Conservation (phyloP, 352 stramenopile genomes). For the Globisporangium solare region DNA sequence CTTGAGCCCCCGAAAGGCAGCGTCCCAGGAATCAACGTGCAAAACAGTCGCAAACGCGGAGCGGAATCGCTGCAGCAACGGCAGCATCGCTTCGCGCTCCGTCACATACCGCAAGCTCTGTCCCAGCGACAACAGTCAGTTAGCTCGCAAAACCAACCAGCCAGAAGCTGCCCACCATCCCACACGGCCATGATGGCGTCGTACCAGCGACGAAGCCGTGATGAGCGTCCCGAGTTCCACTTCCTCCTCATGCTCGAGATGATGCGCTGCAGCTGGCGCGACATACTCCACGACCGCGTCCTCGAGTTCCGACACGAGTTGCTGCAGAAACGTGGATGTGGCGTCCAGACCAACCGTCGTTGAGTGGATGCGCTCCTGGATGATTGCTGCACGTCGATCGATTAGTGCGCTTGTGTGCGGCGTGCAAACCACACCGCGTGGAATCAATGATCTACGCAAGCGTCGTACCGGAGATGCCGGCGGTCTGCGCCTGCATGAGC, state of each 20-base stretch:
- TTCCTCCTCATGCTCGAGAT: conserved; percentile 42
- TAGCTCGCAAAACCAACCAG: background rate
- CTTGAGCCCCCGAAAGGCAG: conserved; percentile 42
- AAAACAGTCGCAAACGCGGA: conserved; percentile 48
- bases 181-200: background rate
- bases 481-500: conserved; percentile 23
- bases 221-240: conserved; percentile 67
- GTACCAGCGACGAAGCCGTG: conserved; percentile 54
- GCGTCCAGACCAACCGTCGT: conserved; percentile 51
- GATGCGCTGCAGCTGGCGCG: conserved; percentile 10
- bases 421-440: too few species aligned
- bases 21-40: conserved; percentile 42
- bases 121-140: background rate
- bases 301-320: conserved; percentile 67
- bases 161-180: background rate
- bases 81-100: conserved; percentile 53
- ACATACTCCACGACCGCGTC: conserved; percentile 37
- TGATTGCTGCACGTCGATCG: conserved; percentile 31
- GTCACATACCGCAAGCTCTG: conserved; percentile 77
- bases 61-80: conserved; percentile 46
- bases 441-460: too few species aligned
- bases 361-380: conserved; percentile 76
- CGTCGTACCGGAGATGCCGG: conserved; percentile 29
- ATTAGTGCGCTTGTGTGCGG: too few species aligned
- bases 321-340: conserved; percentile 53